A percentile compares a stretch with the other conserved stretches of the same genome.
Evolutionary conservation across 345 rosid genomes (phyloP).

Genomic region (Aquilaria malaccensis): DNA sequence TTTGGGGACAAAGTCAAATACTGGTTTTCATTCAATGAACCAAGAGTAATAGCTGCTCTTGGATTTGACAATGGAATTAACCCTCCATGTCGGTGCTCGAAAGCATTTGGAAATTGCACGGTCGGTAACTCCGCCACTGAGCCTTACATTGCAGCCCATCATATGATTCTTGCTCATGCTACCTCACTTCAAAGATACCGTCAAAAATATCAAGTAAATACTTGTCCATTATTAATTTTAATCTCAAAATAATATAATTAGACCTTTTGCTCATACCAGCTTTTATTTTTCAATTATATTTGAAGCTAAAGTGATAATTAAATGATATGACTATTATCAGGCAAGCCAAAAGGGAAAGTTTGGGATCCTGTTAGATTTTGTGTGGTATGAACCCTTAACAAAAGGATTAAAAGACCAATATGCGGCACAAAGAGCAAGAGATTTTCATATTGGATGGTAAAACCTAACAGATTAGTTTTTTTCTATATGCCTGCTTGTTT

Average conservation of each 20-base stretch:
- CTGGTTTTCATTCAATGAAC: conserved; percentile 68
- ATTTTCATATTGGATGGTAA: conserved; percentile 64
- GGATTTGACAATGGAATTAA: conserved; percentile 46
- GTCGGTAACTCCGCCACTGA: conserved; percentile 52
- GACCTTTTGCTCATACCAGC: no score
- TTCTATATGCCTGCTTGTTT: no score
- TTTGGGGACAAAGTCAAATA: conserved; percentile 64
- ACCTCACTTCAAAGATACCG: conserved; percentile 51
- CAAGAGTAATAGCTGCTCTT: conserved; percentile 48
- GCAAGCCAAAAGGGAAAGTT: conserved; percentile 46
- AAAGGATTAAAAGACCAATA: conserved; percentile 38
- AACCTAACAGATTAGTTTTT: no score
- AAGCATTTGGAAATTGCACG: conserved; percentile 44
- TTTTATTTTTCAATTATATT: not conserved
- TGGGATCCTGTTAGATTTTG: conserved; percentile 60
- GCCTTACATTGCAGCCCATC: conserved; percentile 57
- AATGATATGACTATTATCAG: conserved; percentile 16
- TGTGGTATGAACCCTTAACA: conserved; percentile 60
- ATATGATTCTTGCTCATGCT: conserved; percentile 58
- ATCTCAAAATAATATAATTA: no score
- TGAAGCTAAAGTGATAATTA: no score
- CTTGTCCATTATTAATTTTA: no score
- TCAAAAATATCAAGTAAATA: conserved; percentile 31
- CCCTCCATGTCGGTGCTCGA: conserved; percentile 57
- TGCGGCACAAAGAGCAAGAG: conserved; percentile 72